Conservation (phyloP, 805 yeast genomes). For the Starmerella kuoi region DNA sequence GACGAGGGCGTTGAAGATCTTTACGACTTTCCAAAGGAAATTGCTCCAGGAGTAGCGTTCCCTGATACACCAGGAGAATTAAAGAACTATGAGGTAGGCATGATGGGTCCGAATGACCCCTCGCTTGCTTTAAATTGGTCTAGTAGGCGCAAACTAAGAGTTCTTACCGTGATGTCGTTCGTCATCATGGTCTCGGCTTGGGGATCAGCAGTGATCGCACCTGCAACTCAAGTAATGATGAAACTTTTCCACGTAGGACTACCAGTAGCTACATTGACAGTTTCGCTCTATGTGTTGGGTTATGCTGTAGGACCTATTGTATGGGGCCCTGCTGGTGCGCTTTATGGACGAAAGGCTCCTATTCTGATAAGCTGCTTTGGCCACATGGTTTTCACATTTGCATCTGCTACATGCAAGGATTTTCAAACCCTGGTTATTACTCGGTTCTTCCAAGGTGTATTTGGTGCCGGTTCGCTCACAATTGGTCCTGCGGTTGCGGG, state of each 20-base stretch:
- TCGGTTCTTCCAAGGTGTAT: conserved; percentile 68
- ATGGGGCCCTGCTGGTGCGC: conserved; percentile 83
- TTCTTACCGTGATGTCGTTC: conserved; percentile 38
- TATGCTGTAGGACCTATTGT: conserved; percentile 86
- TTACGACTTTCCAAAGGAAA: conserved; percentile 1
- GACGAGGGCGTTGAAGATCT: too few relatives aligned
- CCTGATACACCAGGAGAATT: conserved; percentile 11
- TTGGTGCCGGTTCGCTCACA: conserved; percentile 77
- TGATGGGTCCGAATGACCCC: conserved; percentile 71
- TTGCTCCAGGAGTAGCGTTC: conserved; percentile 9
- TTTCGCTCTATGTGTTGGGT: conserved; percentile 78
- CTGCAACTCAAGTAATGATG: conserved; percentile 41
- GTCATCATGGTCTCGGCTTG: conserved; percentile 46
- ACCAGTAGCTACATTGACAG: conserved; percentile 62
- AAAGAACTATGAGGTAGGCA: conserved; percentile 48
- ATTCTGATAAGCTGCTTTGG: conserved; percentile 46
- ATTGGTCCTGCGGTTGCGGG: conserved; percentile 81
- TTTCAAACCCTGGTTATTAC: conserved; percentile 57
- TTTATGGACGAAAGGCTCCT: conserved; percentile 58
- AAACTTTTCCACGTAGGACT: conserved; percentile 45
- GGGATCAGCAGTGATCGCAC: conserved; percentile 76
- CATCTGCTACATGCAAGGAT: conserved; percentile 66
- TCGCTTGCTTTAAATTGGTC: conserved; percentile 72
- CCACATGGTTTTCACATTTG: conserved; percentile 51
- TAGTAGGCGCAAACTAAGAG: conserved; percentile 33